phyloP scores from a whole-genome alignment of 2,329 filamentous ascomycete genomes.

The Cyphellophora attinorum region DNA sequence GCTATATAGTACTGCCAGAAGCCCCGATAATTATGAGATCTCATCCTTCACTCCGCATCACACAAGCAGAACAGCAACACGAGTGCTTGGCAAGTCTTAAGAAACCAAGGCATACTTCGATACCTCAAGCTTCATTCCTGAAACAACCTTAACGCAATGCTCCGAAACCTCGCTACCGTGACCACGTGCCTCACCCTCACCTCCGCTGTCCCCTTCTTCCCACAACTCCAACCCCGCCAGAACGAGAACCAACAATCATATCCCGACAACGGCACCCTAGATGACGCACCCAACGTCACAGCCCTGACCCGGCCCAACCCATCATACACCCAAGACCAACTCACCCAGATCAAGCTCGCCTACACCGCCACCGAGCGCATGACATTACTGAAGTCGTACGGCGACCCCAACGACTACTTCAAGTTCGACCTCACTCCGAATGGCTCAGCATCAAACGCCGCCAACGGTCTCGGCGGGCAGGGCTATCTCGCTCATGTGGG shows the following conservation, averaged over 20 bases:
- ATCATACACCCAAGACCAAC: conserved; percentile 3
- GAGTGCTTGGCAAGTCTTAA: too few relatives aligned
- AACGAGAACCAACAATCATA: conserved; percentile 3
- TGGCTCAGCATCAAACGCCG: conserved; percentile 8
- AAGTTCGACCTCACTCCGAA: conserved; percentile 9
- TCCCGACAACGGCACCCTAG: conserved; percentile 8
- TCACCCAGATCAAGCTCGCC: conserved; percentile 25
- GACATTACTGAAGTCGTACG: conserved; percentile 4
- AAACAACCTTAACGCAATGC: conserved; percentile 3
- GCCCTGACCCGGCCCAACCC: conserved; percentile 6
- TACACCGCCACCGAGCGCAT: conserved; percentile 6
- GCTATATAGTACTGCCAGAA: too few relatives aligned
- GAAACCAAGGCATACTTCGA: too few relatives aligned
- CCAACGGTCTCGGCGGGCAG: conserved; percentile 9
- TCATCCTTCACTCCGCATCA: too few relatives aligned
- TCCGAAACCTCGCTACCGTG: conserved; percentile 3
- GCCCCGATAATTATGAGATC: too few relatives aligned
- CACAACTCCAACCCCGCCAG: conserved; percentile 6
- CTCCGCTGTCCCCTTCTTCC: conserved; percentile 3
- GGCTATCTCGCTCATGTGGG: conserved; percentile 40
- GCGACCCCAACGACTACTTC: conserved; percentile 9
- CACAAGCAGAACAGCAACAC: too few relatives aligned
- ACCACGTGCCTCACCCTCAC: conserved; percentile 4
- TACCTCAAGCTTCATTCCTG: too few relatives aligned
- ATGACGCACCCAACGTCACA: conserved; percentile 4